phyloP scores from a whole-genome alignment of 768 basidiomycete species.

The Filobasidium wieringae region DNA sequence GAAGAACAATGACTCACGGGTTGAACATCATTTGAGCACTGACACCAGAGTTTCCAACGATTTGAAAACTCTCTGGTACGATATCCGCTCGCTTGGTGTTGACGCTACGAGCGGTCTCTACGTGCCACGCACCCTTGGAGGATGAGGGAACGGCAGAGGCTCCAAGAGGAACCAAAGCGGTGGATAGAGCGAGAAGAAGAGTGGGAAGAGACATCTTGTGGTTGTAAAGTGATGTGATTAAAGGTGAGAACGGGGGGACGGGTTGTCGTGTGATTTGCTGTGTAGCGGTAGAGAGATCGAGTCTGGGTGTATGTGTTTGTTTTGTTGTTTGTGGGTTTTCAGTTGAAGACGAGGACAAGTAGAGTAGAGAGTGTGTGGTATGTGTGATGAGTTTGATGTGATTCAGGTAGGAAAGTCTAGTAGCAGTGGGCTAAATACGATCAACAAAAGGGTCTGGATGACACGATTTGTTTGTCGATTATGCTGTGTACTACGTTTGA shows the following conservation, averaged over 20 bases:
- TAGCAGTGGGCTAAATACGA: no score
- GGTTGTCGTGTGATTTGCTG: not conserved
- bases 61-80: conserved; percentile 19
- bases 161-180: not conserved
- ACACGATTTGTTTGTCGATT: no score
- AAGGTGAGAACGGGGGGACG: not conserved
- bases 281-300: not conserved
- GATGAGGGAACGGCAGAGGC: not conserved
- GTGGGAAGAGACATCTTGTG: not conserved
- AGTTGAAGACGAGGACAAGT: no score
- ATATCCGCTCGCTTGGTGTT: not conserved
- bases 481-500: no score
- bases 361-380: not conserved
- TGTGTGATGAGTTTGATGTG: no score
- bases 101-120: no score
- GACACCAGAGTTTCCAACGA: conserved; percentile 33
- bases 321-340: not conserved
- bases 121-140: not conserved
- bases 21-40: conserved; percentile 37
- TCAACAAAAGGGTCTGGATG: no score
- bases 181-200: not conserved
- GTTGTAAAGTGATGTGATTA: not conserved
- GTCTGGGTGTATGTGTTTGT: not conserved
- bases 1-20: conserved; percentile 6
- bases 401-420: no score